These are phyloP conservation scores for Silene conica DNA, from an alignment of 148 eudicot genomes.

Conservation along the genomic window DNA sequence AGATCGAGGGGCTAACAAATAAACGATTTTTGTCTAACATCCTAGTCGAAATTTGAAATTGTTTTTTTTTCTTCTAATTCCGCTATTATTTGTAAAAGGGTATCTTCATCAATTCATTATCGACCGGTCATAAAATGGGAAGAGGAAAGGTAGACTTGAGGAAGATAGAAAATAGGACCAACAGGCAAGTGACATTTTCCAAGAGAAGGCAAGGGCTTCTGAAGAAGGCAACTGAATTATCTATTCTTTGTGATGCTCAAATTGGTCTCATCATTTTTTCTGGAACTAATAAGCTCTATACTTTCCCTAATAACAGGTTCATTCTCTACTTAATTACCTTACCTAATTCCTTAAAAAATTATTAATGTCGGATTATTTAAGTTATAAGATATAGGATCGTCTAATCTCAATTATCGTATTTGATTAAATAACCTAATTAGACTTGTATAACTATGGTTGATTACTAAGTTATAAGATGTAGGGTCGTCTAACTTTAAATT, in stretches of 20 bases:
- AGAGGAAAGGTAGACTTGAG: constrained; percentile 77
- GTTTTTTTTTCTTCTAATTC: neutral
- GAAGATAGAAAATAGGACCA: constrained; percentile 75
- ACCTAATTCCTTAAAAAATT: no score
- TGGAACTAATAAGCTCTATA: constrained; percentile 59
- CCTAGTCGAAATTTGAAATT: neutral
- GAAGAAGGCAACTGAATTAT: constrained; percentile 75
- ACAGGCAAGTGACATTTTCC: constrained; percentile 84
- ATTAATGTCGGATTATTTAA: no score
- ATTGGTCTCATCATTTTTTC: constrained; percentile 81
- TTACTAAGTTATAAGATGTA: no score
- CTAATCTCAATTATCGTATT: no score
- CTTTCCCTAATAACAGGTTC: constrained; percentile 53
- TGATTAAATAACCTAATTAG: no score
- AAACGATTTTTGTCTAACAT: neutral
- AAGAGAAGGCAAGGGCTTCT: constrained; percentile 64
- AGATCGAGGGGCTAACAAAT: neutral
- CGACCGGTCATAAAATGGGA: constrained; percentile 44
- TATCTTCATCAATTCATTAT: neutral
- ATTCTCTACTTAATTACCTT: neutral
- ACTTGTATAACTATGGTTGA: no score
- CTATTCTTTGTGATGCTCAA: constrained; percentile 80
- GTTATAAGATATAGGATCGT: no score
- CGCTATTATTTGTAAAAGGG: neutral
- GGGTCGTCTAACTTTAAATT: no score